Base-by-base conservation (phyloP, 768 basidiomycete genomes). In the Boletus pseudo-olivaceus region DNA sequence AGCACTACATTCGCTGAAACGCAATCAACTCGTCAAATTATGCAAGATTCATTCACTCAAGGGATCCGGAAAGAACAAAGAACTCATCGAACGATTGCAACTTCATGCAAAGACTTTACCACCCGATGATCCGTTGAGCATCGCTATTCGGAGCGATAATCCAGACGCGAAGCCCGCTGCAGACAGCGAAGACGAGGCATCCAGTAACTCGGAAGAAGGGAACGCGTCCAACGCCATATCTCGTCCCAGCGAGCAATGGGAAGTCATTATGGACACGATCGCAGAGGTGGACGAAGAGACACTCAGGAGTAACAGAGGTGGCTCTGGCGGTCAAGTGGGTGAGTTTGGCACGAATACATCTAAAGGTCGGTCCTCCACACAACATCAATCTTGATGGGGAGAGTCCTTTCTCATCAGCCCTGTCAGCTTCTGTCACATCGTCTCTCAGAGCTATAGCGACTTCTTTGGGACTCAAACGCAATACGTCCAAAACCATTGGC, bases 11-110 rank as follows among this genome's bases (percentile, higher is more conserved):
- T 87, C 89, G 20, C 80, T 93, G 40, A 91, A 90, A 66, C 86
- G 91, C 46, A 84, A 88, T 43, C 90, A 93, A 64, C 87, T 93
- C 40, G 78, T 90, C 49, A 89, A 88, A 58, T 78, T 93, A 47
- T 93, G 90, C 82, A 92, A 92, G 69, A 80, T 85, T 30, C 88
- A 93, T 67, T 76, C 82, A 0, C 76, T 93, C 65, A 91, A 89
- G 69, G 90, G 87, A 0, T 77, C 79, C 17, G 90, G 91, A 19
- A 93, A 92, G 79, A 93, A 86, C 61, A 68, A 72, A 4, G 88
- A 92, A 5, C 76, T 93, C 54, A 78, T 93, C 58, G 76, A 82
- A 35, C 80, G 81, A 47, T 76, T 93, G 35, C 83, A 83, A 69
- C 70, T 77, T 49, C 87, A 88, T 65, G 88, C 90, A 6, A 71